Evolutionary conservation across 371 early-diverging fungal species (phyloP), one percentile per base, ranked within the genome.

Genomic region (Mucor plumbeus): DNA sequence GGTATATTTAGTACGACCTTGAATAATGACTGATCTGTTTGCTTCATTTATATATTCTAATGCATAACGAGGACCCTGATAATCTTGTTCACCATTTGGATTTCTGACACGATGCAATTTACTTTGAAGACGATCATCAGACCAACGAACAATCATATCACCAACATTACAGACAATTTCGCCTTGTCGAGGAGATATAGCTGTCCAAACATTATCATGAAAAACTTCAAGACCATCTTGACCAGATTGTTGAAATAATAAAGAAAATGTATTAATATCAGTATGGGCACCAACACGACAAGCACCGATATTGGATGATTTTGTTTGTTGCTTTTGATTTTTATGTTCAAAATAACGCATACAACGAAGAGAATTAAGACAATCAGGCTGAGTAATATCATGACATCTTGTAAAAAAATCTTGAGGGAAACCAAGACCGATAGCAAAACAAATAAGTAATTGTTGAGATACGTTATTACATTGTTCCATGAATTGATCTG

Each of bases 81-180:
- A 63, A 10, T 60, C 62, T 31, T 48, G 56, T 19, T 59, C 53
- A 19, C 61, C 40, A 10, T 33, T 64, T 33, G 56, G 64, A 13
- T 41, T 64, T 64, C 64, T 55, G 34, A 64, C 57, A n/a, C 72
- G 64, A 41, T 68, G 61, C 33, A 48, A 26, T 33, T 64, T 72
- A 33, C 72, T 72, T 39, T 64, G 68, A 7, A 72, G 50, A 11
- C 68, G 63, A 61, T 72, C 72, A 59, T 72, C 72, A 36, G 72
- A 72, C 72, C 68, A 72, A 14, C 72, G 68, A 13, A 68, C 68
- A 41, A 72, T 72, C 72, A 72, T 72, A n/a, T 72, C 68, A 19
- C 72, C 72, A n/a, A 72, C 64, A 39, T 68, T 68, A n/a, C 72
- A 72, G 13, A 72, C 68, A 56, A 72, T 67, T 33, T 72, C 68